Evolutionary conservation across 2,329 filamentous ascomycete genomes (phyloP), one percentile per base, ranked within the genome.

Genomic region (Fusarium palustre): DNA sequence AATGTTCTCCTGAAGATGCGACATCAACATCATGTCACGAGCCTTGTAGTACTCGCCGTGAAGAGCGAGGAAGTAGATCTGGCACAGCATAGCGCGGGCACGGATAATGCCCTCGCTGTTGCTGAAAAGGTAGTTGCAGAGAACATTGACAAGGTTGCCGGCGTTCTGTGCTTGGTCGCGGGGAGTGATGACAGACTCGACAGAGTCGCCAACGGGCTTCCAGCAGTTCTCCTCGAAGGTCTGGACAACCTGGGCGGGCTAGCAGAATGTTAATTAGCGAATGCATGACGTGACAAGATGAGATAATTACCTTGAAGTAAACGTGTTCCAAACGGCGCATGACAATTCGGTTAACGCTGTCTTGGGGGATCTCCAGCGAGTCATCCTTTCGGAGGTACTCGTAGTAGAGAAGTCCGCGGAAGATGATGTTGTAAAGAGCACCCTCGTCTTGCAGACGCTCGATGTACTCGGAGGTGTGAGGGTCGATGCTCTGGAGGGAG

Each of bases 11-110:
- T 97, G 95, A 78, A 99, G 85, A 84, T 99, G 96, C 20, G 96
- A 99, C 94, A 99, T 99, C 81, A 99, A 89, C 91, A 98, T 97
- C 92, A 99, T 95, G 81, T 99, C 97, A 72, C 96, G 92, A 76
- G 96, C 92, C 82, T 92, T 93, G 88, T 97, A 98, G 87, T 98
- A 99, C 76, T 97, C 91, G 82, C 97, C 94, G 82, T 99, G 96
- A 55, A 99, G 88, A 52, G 96, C 96, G 74, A 97, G 87, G 90
- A 97, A 97, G 86, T 99, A 99, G 69, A 99, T 96, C 83, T 98
- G 94, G 86, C 93, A 97, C 67, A 99, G 87, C 94, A 99, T 98
- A 46, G 96, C 95, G 64, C 96, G 91, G 64, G 95, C 97, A 71
- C 95, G 91, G 77, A 97, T 94, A 76, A 99, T 98, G 74, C 95